A percentile compares a stretch with the other conserved stretches of the same genome.
These are phyloP conservation scores for Erysiphe neolycopersici DNA, from an alignment of 2,329 filamentous ascomycete genomes.

Conservation along the genomic window DNA sequence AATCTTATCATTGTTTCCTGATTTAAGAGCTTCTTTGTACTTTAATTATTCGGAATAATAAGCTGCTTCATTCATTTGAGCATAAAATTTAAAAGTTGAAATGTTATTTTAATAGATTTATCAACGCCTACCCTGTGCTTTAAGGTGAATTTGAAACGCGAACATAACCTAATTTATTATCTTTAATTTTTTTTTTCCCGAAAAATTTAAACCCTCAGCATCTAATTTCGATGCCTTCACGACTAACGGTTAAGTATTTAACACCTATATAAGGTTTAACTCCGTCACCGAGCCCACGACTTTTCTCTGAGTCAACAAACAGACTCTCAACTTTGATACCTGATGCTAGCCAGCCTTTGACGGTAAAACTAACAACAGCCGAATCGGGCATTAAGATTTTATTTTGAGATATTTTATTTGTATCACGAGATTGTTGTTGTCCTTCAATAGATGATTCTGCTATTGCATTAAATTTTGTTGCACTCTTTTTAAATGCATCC, in stretches of 20 bases:
- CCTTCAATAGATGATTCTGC: slow-evolving; percentile 10
- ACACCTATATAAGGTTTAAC: slow-evolving; percentile 95
- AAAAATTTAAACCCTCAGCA: slow-evolving; percentile 15
- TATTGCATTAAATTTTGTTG: background rate
- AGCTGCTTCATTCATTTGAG: too few relatives aligned
- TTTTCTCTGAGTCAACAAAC: slow-evolving; percentile 47
- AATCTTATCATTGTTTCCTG: too few relatives aligned
- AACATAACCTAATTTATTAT: too few relatives aligned
- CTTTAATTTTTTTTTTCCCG: too few relatives aligned
- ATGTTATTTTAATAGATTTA: too few relatives aligned
- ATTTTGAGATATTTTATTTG: slow-evolving; percentile 35
- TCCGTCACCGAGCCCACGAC: slow-evolving; percentile 58
- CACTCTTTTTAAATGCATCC: slow-evolving; percentile 26
- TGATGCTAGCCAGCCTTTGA: slow-evolving; percentile 42
- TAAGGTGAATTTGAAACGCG: too few relatives aligned
- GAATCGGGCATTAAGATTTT: slow-evolving; percentile 59
- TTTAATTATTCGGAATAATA: too few relatives aligned
- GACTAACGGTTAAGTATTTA: slow-evolving; percentile 69
- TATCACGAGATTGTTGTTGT: slow-evolving; percentile 18
- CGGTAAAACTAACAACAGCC: slow-evolving; percentile 43
- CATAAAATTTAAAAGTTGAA: too few relatives aligned
- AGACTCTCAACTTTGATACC: slow-evolving; percentile 43
- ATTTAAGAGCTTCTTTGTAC: too few relatives aligned
- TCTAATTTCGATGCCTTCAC: slow-evolving; percentile 34
- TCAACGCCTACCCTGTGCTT: too few relatives aligned